Base-by-base conservation (phyloP, 1,139 yeast species). In the Yamadazyma pseudoaaseri region DNA sequence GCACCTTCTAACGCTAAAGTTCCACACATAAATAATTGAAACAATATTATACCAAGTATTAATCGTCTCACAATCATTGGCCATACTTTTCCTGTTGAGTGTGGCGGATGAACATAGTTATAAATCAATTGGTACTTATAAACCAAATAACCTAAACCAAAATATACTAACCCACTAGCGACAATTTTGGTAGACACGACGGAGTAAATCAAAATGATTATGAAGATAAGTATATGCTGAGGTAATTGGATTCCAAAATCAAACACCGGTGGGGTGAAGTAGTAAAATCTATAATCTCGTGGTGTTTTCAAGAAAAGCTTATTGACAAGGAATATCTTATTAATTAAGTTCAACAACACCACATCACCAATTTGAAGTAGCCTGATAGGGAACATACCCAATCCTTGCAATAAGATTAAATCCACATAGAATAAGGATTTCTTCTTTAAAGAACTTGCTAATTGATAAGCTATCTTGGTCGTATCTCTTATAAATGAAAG, bases 401-500 rank as follows among this genome's bases (percentile, higher is more conserved):
- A 61, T 3, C 92, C 92, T 60, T 84, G 92, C 35, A 84, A 40
- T 9, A 45, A 31, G 35, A 86, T 86, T 56, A 86, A 70, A 55
- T 86, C 94, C 37, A 81, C 87, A 53, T 84, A 84, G 48, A 84
- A 84, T 30, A 82, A 60, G 0, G 90, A 76, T 40, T 82, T 66
- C 30, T 81, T 82, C 47, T 81, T 76, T 34, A 84, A 67, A 0
- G 90, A 81, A 20, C 76, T 75, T 0, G 92, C 92, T 37, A 84
- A 55, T 47, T 82, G 87, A 37, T 76, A 76, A 0, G 92, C 92
- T 30, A 84, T 74, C 46, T 79, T 79, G 3, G 86, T 79, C 0
- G 92, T 82, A 45, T 84, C 92, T 48, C 86, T 79, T 28, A 84
- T 65, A 45, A 81, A 81, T n/a, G 85, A 84, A 76, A 84, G 76